These are phyloP conservation scores for Alliaria petiolata DNA, from an alignment of 345 rosid species.

Conservation along the genomic window DNA sequence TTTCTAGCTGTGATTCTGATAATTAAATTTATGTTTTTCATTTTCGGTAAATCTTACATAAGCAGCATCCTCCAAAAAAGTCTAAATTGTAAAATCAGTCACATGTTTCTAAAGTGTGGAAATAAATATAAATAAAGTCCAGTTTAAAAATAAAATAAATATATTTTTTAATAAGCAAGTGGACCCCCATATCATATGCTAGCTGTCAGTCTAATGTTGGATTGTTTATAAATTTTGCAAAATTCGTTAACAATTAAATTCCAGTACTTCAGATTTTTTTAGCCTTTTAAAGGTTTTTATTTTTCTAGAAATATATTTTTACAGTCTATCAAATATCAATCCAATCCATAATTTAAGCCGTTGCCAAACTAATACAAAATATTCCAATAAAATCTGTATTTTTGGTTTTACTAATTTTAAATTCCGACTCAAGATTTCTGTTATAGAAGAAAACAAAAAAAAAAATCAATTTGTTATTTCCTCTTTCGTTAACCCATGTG, in stretches of 20 bases:
- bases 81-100: slow-evolving; percentile 11
- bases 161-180: not conserved
- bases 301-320: not conserved
- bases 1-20: not conserved
- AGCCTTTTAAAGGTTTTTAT: not conserved
- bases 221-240: not conserved
- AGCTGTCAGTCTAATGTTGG: slow-evolving; percentile 16
- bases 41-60: slow-evolving; percentile 22
- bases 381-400: no score
- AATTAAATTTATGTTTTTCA: not conserved
- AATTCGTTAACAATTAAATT: not conserved
- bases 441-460: no score
- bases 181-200: slow-evolving; percentile 11
- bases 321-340: no score
- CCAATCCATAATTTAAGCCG: no score
- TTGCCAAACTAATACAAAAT: no score
- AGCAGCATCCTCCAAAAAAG: slow-evolving; percentile 8
- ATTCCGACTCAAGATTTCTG: no score
- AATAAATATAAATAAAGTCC: not conserved
- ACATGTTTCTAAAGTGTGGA: slow-evolving; percentile 9
- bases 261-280: not conserved
- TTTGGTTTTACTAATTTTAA: no score
- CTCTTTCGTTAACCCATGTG: not conserved
- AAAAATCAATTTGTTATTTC: no score
- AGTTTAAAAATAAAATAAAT: not conserved